Evolutionary conservation across 768 basidiomycete species (phyloP), one percentile per base, ranked within the genome.

Genomic region (Coprinopsis marcescibilis): DNA sequence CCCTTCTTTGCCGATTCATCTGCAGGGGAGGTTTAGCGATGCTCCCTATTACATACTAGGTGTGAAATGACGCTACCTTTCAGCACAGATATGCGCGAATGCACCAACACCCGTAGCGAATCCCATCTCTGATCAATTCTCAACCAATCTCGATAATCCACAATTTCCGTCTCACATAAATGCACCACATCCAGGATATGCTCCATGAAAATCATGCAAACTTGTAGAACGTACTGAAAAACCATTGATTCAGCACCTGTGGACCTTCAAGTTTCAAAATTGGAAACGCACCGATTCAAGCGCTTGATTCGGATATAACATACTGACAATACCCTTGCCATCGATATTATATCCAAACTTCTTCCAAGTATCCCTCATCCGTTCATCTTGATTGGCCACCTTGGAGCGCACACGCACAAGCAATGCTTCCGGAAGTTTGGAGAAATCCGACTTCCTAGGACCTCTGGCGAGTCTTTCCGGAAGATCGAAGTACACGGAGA

Each of bases 191-290:
- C 43, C 2, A 56, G 42, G 19, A 21, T 39, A 27, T 52, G 47
- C 45, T 58, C 57, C 17, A 58, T 33, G 20, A 58, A 19, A 15
- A 58, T 25, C 8, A 45, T 43, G 15, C 44, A 42, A 2, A 58
- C 26, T 25, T 49, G 51, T 3, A 58, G 44, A 10, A 56, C 46
- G 43, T 52, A 56, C 57, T 58, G 38, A 32, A 8, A 32, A 32
- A 8, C 8, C 29, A 8, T 8, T 32, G 8, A 32, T 32, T 32
- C 29, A n/a, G 8, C 29, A 37, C 13, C 12, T 21, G 26, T 4
- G 37, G 7, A 7, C 8, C 19, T 6, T 42, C 21, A 40, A 23
- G 25, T 40, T 7, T 36, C 20, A 24, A 15, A 15, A 24, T 11
- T 15, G 24, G 14, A 33, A 12, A 17, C 49, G 29, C 30, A 56